A percentile compares a stretch with the other conserved stretches of the same genome.
phyloP scores from a whole-genome alignment of 2,329 filamentous ascomycete genomes.

The Alternaria conjuncta region DNA sequence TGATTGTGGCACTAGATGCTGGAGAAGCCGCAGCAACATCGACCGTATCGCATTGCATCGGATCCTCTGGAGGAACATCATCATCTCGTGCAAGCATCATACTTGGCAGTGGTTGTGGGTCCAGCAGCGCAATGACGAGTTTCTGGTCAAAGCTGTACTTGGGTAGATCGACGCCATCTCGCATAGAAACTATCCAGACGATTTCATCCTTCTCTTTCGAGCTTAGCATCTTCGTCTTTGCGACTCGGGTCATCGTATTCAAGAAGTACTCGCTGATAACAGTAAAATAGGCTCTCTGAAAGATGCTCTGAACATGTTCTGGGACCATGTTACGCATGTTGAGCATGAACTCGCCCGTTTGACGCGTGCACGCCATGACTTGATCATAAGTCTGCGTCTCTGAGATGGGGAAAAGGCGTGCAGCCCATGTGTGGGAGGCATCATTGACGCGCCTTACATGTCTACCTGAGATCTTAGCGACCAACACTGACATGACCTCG shows the following conservation, averaged over 20 bases:
- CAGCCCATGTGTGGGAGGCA: slow-evolving; percentile 22
- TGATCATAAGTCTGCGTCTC: slow-evolving; percentile 29
- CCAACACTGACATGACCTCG: slow-evolving; percentile 33
- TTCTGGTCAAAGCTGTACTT: slow-evolving; percentile 36
- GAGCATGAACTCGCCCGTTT: slow-evolving; percentile 27
- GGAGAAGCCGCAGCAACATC: not conserved
- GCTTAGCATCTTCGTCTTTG: slow-evolving; percentile 19
- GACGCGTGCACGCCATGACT: slow-evolving; percentile 27
- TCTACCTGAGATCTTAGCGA: slow-evolving; percentile 30
- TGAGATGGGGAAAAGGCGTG: slow-evolving; percentile 37
- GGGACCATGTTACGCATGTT: slow-evolving; percentile 33
- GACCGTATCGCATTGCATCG: not conserved
- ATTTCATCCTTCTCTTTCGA: slow-evolving; percentile 33
- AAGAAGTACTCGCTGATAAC: slow-evolving; percentile 35
- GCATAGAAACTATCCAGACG: slow-evolving; percentile 23
- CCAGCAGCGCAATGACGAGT: slow-evolving; percentile 34
- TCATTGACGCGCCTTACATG: slow-evolving; percentile 15
- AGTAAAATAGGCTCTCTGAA: slow-evolving; percentile 36
- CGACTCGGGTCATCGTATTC: slow-evolving; percentile 18
- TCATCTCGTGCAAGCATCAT: not conserved
- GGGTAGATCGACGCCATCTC: slow-evolving; percentile 22
- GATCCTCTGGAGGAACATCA: not conserved
- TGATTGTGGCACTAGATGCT: not conserved
- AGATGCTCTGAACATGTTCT: slow-evolving; percentile 23
- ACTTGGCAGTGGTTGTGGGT: slow-evolving; percentile 4